These are phyloP conservation scores for Rostrohypoxylon terebratum DNA, from an alignment of 495 filamentous ascomycete genomes.

Conservation along the genomic window DNA sequence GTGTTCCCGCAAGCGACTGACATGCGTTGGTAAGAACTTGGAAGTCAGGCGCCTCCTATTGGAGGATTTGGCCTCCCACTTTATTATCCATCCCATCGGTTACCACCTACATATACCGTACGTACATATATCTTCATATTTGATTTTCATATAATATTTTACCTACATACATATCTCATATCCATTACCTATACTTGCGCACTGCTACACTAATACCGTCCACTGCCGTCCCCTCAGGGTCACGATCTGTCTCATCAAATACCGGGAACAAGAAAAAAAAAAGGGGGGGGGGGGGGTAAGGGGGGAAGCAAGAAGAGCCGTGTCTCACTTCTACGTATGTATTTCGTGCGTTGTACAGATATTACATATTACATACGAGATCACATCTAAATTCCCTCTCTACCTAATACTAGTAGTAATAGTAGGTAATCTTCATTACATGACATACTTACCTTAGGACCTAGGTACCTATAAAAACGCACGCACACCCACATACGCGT, in stretches of 20 bases:
- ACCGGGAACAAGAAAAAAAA: conserved; percentile 4
- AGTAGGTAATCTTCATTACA: not conserved
- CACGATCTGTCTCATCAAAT: conserved; percentile 9
- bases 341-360: conserved; percentile 40
- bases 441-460: not conserved
- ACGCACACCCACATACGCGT: not conserved
- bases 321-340: conserved; percentile 14
- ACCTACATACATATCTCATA: conserved; percentile 3
- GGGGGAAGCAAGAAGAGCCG: conserved; percentile 19
- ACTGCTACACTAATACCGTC: not conserved
- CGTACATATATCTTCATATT: conserved; percentile 3
- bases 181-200: conserved; percentile 12
- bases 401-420: too few species aligned
- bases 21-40: not conserved
- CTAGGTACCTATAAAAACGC: not conserved
- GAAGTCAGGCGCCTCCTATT: conserved; percentile 1
- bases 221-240: not conserved
- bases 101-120: conserved; percentile 40
- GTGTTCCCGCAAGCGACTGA: conserved; percentile 1
- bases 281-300: not conserved
- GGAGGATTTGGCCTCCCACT: conserved; percentile 25
- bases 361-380: conserved; percentile 5
- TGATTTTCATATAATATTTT: conserved; percentile 6
- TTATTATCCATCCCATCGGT: conserved; percentile 48
- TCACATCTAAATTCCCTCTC: conserved; percentile 3